Conservation (phyloP, 2,329 filamentous ascomycete genomes). For the Fusarium siculi region DNA sequence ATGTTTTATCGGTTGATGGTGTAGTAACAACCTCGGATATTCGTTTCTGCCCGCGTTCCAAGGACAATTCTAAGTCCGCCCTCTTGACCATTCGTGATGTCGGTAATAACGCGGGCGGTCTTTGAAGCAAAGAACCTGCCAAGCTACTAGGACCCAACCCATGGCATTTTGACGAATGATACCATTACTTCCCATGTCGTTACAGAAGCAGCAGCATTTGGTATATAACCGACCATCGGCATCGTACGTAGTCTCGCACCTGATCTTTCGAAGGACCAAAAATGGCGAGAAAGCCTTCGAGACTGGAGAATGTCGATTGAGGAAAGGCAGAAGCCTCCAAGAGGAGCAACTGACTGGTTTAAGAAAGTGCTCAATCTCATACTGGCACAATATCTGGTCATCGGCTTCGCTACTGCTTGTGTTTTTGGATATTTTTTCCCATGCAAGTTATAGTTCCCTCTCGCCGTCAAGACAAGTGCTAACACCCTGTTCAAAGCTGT, state of each 20-base stretch:
- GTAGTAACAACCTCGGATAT: background rate
- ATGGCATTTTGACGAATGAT: conserved; percentile 14
- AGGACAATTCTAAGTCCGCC: conserved; percentile 36
- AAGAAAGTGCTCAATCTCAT: conserved; percentile 49
- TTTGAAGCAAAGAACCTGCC: background rate
- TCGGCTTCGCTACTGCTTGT: conserved; percentile 67
- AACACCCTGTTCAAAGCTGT: conserved; percentile 51
- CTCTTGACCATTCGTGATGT: conserved; percentile 9
- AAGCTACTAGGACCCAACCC: conserved; percentile 20
- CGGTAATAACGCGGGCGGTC: conserved; percentile 39
- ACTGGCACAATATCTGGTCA: conserved; percentile 71
- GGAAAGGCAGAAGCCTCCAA: conserved; percentile 19
- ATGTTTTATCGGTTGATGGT: background rate
- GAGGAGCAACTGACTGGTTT: conserved; percentile 13
- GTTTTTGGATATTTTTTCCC: conserved; percentile 58
- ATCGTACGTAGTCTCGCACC: background rate
- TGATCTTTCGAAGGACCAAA: background rate
- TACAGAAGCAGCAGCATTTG: background rate
- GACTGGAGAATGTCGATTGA: conserved; percentile 27
- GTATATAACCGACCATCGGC: background rate
- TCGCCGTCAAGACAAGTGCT: background rate
- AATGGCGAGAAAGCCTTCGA: conserved; percentile 2
- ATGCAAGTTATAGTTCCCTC: conserved; percentile 46
- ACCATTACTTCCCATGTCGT: conserved; percentile 1
- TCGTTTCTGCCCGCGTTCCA: background rate